phyloP scores from a whole-genome alignment of 495 filamentous ascomycete genomes.

The Venustampulla echinocandica region DNA sequence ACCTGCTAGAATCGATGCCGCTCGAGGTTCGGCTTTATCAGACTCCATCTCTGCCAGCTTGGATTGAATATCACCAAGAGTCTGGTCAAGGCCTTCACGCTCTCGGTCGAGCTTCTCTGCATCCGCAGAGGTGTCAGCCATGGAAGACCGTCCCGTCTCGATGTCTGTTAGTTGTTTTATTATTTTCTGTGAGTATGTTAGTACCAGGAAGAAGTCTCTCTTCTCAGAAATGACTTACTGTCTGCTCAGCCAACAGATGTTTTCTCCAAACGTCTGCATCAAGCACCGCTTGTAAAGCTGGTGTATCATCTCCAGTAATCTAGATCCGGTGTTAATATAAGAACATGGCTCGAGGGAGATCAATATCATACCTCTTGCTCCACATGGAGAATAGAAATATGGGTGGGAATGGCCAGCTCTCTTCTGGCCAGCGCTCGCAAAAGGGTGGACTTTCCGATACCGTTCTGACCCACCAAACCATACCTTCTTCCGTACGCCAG shows the following conservation, averaged over 20 bases:
- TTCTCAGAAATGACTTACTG: constrained; percentile 39
- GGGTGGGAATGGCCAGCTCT: constrained; percentile 89
- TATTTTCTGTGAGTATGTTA: constrained; percentile 56
- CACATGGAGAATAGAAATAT: constrained; percentile 98
- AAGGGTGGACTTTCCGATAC: constrained; percentile 97
- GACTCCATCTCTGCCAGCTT: constrained; percentile 99
- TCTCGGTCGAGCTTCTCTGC: constrained; percentile 76
- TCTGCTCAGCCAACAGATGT: constrained; percentile 83
- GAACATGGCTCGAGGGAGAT: not conserved
- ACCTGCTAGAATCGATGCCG: constrained; percentile 92
- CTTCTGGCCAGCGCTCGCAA: constrained; percentile 83
- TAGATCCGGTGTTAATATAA: constrained; percentile 25
- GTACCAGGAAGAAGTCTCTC: not conserved
- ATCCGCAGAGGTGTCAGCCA: constrained; percentile 83
- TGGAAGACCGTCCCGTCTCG: constrained; percentile 64
- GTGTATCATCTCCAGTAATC: constrained; percentile 94
- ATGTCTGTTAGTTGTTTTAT: constrained; percentile 65
- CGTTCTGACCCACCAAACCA: constrained; percentile 97
- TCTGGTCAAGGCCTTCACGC: constrained; percentile 80
- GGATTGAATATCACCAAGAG: constrained; percentile 77
- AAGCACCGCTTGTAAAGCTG: constrained; percentile 88
- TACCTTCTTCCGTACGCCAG: constrained; percentile 91
- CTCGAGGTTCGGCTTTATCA: constrained; percentile 92
- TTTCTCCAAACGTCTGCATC: constrained; percentile 99
- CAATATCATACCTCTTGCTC: constrained; percentile 74